Evolutionary conservation across 805 yeast species (phyloP), one percentile per base, ranked within the genome.

Genomic region (Tetrapisispora pingtungensis): DNA sequence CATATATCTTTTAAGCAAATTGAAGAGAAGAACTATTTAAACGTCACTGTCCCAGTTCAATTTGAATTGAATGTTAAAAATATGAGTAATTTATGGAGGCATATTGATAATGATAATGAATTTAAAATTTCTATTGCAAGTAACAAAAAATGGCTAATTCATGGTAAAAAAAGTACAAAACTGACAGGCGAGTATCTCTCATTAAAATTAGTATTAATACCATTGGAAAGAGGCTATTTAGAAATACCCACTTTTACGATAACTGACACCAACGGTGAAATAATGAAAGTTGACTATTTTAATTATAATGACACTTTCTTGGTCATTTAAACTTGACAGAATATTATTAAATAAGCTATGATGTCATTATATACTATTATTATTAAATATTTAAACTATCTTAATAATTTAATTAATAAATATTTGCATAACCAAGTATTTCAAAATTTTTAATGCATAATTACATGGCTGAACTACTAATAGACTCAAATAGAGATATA

Each of bases 101-200:
- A 14, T 28, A 14, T 4, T 5, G 13, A 28, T 12, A 28, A 32
- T 13, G 45, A 33, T 4, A 28, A 30, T 27, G 34, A 32, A 32
- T 77, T 74, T 53, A 68, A 69, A 41, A 65, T 78, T 33, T 74
- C 73, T 15, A 55, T 84, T 1, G 60, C 64, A 15, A 71, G 73
- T 24, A 74, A 71, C 26, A 69, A 69, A 26, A 96, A 87, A 42
- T 90, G 97, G 97, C 58, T 87, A 3, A 66, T 88, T 4, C 78
- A 86, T 6, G 97, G 97, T 0, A 70, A 74, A 48, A 78, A 77
- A 47, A 70, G 69, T 45, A 76, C 77, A 37, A 58, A 67, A 10
- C 74, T 87, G 48, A 57, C 66, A 2, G 61, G 72, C 5, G 67
- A 61, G 10, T 47, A 51, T 41, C 42, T 49, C 3, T 53, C 50